phyloP scores from a whole-genome alignment of 306 rosid genomes.

The Carpinus fangiana region DNA sequence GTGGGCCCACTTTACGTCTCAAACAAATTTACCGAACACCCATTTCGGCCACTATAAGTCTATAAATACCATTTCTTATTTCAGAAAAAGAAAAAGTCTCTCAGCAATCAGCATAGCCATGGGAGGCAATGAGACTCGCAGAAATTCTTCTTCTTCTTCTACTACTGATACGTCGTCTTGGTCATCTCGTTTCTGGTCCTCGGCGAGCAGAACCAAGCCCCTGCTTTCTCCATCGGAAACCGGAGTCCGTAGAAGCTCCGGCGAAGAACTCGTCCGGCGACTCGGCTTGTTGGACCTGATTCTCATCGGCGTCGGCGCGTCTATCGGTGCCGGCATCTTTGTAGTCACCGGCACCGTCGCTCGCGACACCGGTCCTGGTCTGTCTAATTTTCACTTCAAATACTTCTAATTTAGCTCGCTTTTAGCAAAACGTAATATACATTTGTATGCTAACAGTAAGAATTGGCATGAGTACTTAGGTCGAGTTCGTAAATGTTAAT shows the following conservation, averaged over 20 bases:
- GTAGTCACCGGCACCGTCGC: constrained; percentile 97
- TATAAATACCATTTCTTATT: no score
- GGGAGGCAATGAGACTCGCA: constrained; percentile 23
- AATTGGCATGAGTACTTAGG: background rate
- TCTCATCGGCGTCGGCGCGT: constrained; percentile 89
- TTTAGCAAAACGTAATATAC: background rate
- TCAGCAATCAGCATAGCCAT: constrained; percentile 7
- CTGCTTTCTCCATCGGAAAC: constrained; percentile 47
- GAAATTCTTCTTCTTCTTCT: constrained; percentile 26
- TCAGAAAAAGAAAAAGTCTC: background rate
- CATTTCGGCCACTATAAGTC: no score
- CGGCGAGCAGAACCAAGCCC: constrained; percentile 72
- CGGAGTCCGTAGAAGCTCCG: constrained; percentile 47
- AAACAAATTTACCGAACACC: no score
- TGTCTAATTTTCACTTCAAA: background rate
- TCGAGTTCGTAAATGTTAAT: no score
- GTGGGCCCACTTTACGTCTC: no score
- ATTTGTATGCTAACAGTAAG: background rate
- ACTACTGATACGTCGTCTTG: constrained; percentile 36
- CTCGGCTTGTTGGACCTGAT: constrained; percentile 85
- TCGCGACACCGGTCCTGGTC: constrained; percentile 85
- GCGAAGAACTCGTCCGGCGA: constrained; percentile 73
- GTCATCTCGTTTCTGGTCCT: constrained; percentile 64
- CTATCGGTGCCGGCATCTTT: constrained; percentile 91
- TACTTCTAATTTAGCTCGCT: background rate